A percentile compares a stretch with the other conserved stretches of the same genome.
phyloP scores from a whole-genome alignment of 345 rosid species.

The Schrenkiella parvula region DNA sequence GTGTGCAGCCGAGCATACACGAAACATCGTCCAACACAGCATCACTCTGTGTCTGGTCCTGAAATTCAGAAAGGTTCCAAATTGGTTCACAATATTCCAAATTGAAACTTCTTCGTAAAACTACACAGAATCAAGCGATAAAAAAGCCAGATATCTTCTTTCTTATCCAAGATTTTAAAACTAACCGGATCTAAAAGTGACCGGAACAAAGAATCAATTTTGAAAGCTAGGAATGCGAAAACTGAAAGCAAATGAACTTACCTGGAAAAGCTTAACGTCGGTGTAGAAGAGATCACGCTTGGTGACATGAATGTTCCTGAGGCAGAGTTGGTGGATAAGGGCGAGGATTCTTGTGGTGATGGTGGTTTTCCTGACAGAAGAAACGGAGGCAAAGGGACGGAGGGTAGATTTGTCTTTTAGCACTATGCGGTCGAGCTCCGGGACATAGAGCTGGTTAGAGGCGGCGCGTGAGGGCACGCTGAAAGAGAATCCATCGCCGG shows the following conservation, averaged over 20 bases:
- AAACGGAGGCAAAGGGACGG: slow-evolving; percentile 77
- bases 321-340: slow-evolving; percentile 88
- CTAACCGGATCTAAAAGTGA: not conserved
- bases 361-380: slow-evolving; percentile 85
- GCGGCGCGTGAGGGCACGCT: slow-evolving; percentile 93
- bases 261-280: slow-evolving; percentile 97
- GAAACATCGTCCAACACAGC: slow-evolving; percentile 87
- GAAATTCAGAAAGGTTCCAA: slow-evolving; percentile 27
- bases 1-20: slow-evolving; percentile 88
- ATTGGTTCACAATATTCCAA: not conserved
- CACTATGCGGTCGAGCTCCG: slow-evolving; percentile 98
- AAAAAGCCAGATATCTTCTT: not conserved
- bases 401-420: slow-evolving; percentile 87
- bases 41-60: slow-evolving; percentile 95
- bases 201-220: not conserved
- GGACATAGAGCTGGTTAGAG: slow-evolving; percentile 91
- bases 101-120: not conserved
- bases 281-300: slow-evolving; percentile 99
- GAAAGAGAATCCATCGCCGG: slow-evolving; percentile 85
- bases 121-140: not conserved
- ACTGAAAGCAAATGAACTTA: not conserved
- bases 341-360: slow-evolving; percentile 82
- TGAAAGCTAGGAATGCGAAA: not conserved
- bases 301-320: slow-evolving; percentile 82
- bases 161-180: not conserved